Percentiles rank a stretch among this genome's conserved stretches.
These are phyloP conservation scores for Microbotryum lychnidis-dioicae DNA, from an alignment of 1,284 basidiomycete genomes.

Conservation along the genomic window DNA sequence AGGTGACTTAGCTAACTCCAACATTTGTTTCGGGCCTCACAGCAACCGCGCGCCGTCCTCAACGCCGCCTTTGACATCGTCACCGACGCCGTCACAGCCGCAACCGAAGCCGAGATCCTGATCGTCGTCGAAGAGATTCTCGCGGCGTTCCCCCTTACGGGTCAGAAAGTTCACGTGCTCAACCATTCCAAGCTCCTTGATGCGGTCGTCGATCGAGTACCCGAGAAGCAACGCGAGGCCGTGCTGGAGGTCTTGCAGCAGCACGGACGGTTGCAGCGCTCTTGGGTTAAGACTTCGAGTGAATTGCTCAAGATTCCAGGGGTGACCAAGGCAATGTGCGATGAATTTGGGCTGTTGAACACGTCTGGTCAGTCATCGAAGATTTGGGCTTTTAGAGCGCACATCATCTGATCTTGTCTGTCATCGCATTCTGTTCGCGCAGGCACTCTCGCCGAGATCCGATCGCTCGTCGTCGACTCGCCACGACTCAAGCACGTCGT, in stretches of 20 bases:
- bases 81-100: slow-evolving; percentile 31
- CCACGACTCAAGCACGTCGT: slow-evolving; percentile 23
- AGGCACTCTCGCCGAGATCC: background rate
- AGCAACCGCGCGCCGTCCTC: slow-evolving; percentile 34
- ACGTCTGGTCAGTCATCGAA: slow-evolving; percentile 9
- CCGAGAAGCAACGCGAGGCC: slow-evolving; percentile 13
- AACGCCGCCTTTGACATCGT: slow-evolving; percentile 35
- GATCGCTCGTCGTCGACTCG: background rate
- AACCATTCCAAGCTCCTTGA: slow-evolving; percentile 34
- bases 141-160: slow-evolving; percentile 21
- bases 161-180: slow-evolving; percentile 30
- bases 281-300: slow-evolving; percentile 31
- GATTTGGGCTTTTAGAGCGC: background rate
- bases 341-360: slow-evolving; percentile 22
- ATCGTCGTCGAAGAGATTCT: slow-evolving; percentile 32
- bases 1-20: too few species aligned
- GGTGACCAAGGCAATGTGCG: slow-evolving; percentile 25
- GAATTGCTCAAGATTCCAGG: slow-evolving; percentile 33
- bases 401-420: background rate
- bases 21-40: background rate
- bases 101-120: slow-evolving; percentile 33
- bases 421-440: background rate
- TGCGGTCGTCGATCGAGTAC: slow-evolving; percentile 21
- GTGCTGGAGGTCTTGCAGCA: slow-evolving; percentile 29
- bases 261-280: slow-evolving; percentile 27